A percentile compares a stretch with the other conserved stretches of the same genome.
These are phyloP conservation scores for Colletotrichum salicis DNA, from an alignment of 2,329 filamentous ascomycete species.

Conservation along the genomic window DNA sequence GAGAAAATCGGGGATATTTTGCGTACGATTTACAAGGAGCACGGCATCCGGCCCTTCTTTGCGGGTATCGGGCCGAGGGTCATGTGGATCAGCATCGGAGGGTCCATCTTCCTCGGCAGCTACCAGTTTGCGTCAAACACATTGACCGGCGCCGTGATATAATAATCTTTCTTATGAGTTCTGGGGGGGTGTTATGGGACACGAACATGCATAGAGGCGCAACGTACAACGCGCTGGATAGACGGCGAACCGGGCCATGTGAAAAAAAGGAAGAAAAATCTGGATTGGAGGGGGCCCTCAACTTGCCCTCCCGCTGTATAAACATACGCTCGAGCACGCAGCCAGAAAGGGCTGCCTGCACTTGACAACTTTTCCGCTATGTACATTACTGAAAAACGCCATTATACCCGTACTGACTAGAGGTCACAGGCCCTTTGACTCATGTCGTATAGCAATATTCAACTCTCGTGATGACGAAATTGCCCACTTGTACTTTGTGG, in stretches of 20 bases:
- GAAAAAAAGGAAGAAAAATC: background rate
- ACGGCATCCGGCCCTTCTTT: conserved; percentile 77
- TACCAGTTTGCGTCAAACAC: conserved; percentile 90
- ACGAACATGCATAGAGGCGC: background rate
- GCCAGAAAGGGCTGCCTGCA: conserved; percentile 4
- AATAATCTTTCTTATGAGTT: background rate
- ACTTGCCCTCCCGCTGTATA: conserved; percentile 23
- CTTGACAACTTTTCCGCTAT: conserved; percentile 33
- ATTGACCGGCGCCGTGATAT: conserved; percentile 57
- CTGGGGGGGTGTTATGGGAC: background rate
- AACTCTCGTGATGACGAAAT: background rate
- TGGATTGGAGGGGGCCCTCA: conserved; percentile 19
- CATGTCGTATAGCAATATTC: background rate
- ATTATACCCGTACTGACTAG: conserved; percentile 31
- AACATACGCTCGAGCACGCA: conserved; percentile 8
- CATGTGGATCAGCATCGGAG: conserved; percentile 94
- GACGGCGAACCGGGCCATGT: background rate
- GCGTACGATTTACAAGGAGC: conserved; percentile 69
- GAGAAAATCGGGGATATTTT: conserved; percentile 70
- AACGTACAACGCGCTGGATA: background rate
- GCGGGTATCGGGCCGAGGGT: conserved; percentile 83
- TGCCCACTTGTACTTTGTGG: conserved; percentile 3
- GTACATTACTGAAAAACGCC: conserved; percentile 34
- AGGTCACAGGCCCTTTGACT: conserved; percentile 10
- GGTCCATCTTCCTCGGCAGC: conserved; percentile 92